These are phyloP conservation scores for Carex scoparia DNA, from an alignment of 176 grass and related monocot genomes.

Conservation along the genomic window DNA sequence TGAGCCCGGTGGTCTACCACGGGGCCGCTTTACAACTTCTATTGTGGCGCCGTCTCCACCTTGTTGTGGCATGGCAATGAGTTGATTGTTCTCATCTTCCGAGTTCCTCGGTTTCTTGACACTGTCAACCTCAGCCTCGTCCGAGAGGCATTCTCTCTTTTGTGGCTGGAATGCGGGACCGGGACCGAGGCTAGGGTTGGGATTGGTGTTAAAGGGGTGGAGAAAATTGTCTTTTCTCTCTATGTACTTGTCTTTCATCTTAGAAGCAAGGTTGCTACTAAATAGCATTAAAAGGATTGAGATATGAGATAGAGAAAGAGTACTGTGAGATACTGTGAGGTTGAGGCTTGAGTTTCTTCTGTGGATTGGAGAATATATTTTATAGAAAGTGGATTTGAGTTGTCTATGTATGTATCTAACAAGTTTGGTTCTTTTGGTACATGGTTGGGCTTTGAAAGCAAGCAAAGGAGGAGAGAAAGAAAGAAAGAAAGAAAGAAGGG, in stretches of 20 bases:
- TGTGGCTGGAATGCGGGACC: constrained; percentile 34
- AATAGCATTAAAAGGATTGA: constrained; percentile 14
- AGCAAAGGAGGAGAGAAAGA: constrained; percentile 24
- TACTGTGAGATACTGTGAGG: neutral
- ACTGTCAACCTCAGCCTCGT: constrained; percentile 65
- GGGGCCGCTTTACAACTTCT: constrained; percentile 58
- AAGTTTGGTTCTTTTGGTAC: constrained; percentile 16
- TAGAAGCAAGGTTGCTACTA: constrained; percentile 26
- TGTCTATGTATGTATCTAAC: neutral
- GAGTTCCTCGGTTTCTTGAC: constrained; percentile 34
- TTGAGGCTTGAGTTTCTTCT: neutral
- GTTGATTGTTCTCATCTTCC: neutral
- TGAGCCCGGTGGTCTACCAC: constrained; percentile 77
- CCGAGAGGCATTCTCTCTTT: constrained; percentile 56
- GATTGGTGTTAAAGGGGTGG: constrained; percentile 16
- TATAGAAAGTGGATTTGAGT: constrained; percentile 13
- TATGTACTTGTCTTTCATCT: constrained; percentile 51
- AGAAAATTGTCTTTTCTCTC: constrained; percentile 46
- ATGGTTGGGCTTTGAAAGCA: constrained; percentile 31
- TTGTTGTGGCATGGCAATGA: constrained; percentile 1
- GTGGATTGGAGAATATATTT: constrained; percentile 13
- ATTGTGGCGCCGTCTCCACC: constrained; percentile 60
- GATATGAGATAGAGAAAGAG: neutral
- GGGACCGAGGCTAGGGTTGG: neutral
- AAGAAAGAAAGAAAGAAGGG: neutral